Evolutionary conservation across 2,329 filamentous ascomycete genomes (phyloP).

Genomic region (Pseudovirgaria hyperparasitica): DNA sequence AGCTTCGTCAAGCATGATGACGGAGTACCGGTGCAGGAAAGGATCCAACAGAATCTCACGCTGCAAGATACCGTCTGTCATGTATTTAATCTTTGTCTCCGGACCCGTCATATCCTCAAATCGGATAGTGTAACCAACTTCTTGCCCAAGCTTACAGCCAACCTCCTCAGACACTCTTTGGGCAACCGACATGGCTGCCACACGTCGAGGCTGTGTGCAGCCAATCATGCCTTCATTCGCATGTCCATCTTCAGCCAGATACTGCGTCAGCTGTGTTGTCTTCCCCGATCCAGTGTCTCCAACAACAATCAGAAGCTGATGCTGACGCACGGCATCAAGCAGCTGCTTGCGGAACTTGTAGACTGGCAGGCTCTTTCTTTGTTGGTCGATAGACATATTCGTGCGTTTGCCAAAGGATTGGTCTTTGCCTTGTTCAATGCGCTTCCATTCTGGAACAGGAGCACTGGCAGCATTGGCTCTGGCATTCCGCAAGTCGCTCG

Average conservation of each 20-base stretch:
- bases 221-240: conserved; percentile 80
- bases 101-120: conserved; percentile 90
- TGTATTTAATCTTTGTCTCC: conserved; percentile 94
- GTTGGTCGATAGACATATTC: conserved; percentile 85
- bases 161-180: conserved; percentile 96
- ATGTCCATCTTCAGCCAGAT: conserved; percentile 84
- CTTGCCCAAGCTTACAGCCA: conserved; percentile 82
- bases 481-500: conserved; percentile 64
- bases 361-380: conserved; percentile 79
- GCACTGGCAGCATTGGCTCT: conserved; percentile 48
- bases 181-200: conserved; percentile 96
- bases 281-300: conserved; percentile 96
- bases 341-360: conserved; percentile 79
- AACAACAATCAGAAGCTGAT: conserved; percentile 90
- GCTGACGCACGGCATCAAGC: conserved; percentile 72
- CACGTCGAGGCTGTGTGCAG: conserved; percentile 92
- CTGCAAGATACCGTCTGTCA: conserved; percentile 98
- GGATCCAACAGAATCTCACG: conserved; percentile 95
- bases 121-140: conserved; percentile 97
- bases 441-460: conserved; percentile 84
- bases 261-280: conserved; percentile 92
- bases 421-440: conserved; percentile 65
- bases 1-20: conserved; percentile 96
- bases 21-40: conserved; percentile 82
- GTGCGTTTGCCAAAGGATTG: conserved; percentile 77